phyloP scores from a whole-genome alignment of 352 stramenopile species.

The Globisporangium yorkense region DNA sequence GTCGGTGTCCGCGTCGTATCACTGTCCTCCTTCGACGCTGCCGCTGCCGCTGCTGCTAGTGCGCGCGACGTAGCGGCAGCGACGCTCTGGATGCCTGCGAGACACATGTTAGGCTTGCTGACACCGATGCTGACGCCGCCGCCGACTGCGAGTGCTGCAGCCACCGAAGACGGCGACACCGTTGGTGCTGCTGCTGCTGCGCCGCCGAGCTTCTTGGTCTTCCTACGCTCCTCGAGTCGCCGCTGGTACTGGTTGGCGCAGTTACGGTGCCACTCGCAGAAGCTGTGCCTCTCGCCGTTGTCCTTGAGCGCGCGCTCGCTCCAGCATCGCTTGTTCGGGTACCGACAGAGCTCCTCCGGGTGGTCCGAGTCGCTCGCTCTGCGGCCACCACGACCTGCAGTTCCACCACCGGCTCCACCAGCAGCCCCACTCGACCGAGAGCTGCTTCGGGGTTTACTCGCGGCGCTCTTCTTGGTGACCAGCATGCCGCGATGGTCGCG shows the following conservation, averaged over 20 bases:
- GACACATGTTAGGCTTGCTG: slow-evolving; percentile 8
- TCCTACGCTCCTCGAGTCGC: slow-evolving; percentile 48
- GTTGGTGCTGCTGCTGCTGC: slow-evolving; percentile 8
- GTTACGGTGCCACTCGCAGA: slow-evolving; percentile 67
- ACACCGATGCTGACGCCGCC: neutral
- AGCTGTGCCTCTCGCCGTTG: slow-evolving; percentile 65
- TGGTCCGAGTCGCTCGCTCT: neutral
- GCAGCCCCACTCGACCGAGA: neutral
- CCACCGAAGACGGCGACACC: slow-evolving; percentile 1
- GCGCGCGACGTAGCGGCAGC: neutral
- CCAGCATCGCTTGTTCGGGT: slow-evolving; percentile 66
- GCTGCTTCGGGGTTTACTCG: neutral
- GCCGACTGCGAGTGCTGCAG: slow-evolving; percentile 7
- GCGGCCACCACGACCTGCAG: neutral
- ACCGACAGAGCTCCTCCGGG: slow-evolving; percentile 36
- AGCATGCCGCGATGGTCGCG: slow-evolving; percentile 5
- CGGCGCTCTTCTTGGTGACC: neutral
- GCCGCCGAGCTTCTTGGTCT: slow-evolving; percentile 22
- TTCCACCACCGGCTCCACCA: neutral
- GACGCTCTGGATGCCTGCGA: slow-evolving; percentile 6
- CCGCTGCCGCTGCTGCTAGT: neutral
- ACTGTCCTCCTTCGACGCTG: neutral
- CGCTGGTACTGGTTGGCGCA: slow-evolving; percentile 73
- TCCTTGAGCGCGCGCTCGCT: slow-evolving; percentile 62
- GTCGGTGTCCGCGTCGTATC: neutral